A percentile compares a stretch with the other conserved stretches of the same genome.
Evolutionary conservation across 2,329 filamentous ascomycete species (phyloP).

Genomic region (Tolypocladium inflatum): DNA sequence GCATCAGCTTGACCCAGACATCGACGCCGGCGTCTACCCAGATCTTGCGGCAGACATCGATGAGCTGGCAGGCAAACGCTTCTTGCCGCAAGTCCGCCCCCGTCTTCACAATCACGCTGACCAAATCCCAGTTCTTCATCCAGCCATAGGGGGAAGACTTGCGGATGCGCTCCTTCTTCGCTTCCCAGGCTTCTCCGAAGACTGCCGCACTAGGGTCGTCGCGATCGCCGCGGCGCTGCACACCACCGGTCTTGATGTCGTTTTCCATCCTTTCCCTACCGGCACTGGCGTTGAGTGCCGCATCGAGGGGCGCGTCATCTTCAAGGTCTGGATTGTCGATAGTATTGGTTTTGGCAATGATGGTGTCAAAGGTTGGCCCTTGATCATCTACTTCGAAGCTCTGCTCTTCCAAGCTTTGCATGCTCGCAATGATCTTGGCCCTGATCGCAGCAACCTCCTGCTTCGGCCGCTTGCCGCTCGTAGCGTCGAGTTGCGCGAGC

Average conservation of each 20-base stretch:
- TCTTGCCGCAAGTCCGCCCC: constrained; percentile 76
- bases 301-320: constrained; percentile 40
- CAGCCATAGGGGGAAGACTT: constrained; percentile 78
- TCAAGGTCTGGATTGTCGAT: constrained; percentile 40
- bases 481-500: constrained; percentile 74
- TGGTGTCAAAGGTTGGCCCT: constrained; percentile 69
- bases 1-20: constrained; percentile 86
- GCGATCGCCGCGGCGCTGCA: constrained; percentile 70
- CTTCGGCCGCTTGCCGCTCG: constrained; percentile 68
- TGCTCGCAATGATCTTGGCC: constrained; percentile 80
- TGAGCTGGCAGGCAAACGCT: constrained; percentile 79
- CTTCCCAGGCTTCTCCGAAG: constrained; percentile 78
- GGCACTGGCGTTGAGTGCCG: constrained; percentile 56
- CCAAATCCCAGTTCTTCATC: constrained; percentile 84
- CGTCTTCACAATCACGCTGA: constrained; percentile 83
- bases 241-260: constrained; percentile 76
- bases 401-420: constrained; percentile 80
- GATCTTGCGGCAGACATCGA: constrained; percentile 71
- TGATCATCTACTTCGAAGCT: constrained; percentile 70
- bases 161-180: constrained; percentile 75
- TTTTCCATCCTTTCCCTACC: constrained; percentile 83
- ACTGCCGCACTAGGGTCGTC: constrained; percentile 80
- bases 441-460: constrained; percentile 76
- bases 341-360: constrained; percentile 64
- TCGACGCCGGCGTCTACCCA: constrained; percentile 66